Percentiles rank a stretch among this genome's conserved stretches.
These are phyloP conservation scores for Aristolochia contorta DNA, from an alignment of 164 flowering plant genomes.

Conservation along the genomic window DNA sequence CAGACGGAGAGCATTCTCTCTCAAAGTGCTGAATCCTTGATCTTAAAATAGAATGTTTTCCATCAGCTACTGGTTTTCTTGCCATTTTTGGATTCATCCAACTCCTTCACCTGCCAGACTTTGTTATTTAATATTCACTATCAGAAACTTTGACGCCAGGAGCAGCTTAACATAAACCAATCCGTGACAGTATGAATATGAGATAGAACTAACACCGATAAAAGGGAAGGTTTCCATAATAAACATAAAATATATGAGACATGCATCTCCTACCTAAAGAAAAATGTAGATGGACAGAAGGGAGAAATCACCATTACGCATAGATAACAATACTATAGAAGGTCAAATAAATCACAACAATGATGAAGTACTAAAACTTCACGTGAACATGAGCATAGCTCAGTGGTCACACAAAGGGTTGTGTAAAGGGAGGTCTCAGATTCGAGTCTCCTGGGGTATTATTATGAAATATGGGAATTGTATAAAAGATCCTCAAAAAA, in stretches of 20 bases:
- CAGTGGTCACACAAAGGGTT: too few relatives aligned
- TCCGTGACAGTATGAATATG: background rate
- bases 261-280: background rate
- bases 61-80: conserved; percentile 47
- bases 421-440: too few relatives aligned
- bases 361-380: too few relatives aligned
- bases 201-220: background rate
- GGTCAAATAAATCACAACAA: too few relatives aligned
- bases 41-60: conserved; percentile 39
- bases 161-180: background rate
- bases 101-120: conserved; percentile 82
- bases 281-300: background rate
- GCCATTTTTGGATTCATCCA: conserved; percentile 49
- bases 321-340: too few relatives aligned
- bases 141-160: conserved; percentile 21
- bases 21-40: conserved; percentile 40
- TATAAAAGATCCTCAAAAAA: too few relatives aligned
- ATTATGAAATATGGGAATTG: too few relatives aligned
- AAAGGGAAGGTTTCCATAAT: too few relatives aligned
- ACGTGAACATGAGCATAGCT: too few relatives aligned
- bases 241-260: background rate
- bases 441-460: too few relatives aligned
- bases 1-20: conserved; percentile 16
- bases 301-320: background rate
- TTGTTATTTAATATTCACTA: conserved; percentile 51